A percentile compares a stretch with the other conserved stretches of the same genome.
Evolutionary conservation across 805 yeast genomes (phyloP).

Genomic region (Monosporozyma servazzii): DNA sequence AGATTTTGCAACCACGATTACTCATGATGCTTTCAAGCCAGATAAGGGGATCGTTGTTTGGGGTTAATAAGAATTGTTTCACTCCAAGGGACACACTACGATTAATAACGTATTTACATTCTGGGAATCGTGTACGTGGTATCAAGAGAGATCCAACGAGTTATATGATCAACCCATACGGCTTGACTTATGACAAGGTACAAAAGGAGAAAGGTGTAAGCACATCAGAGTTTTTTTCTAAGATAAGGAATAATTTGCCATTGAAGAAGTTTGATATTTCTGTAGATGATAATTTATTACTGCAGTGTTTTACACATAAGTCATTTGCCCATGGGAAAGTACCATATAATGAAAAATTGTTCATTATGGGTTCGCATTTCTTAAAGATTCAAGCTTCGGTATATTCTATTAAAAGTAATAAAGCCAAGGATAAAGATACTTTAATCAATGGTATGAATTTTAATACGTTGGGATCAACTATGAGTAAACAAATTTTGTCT

Average conservation of each 20-base stretch:
- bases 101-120: slow-evolving; percentile 33
- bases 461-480: slow-evolving; percentile 49
- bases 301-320: slow-evolving; percentile 87
- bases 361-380: slow-evolving; percentile 60
- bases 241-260: slow-evolving; percentile 17
- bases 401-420: slow-evolving; percentile 28
- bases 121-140: slow-evolving; percentile 54
- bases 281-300: slow-evolving; percentile 50
- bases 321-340: slow-evolving; percentile 86
- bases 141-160: slow-evolving; percentile 62
- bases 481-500: slow-evolving; percentile 43
- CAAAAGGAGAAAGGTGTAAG: slow-evolving; percentile 39
- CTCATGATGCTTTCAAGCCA: neutral
- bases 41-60: neutral
- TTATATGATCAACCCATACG: slow-evolving; percentile 40
- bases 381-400: slow-evolving; percentile 37
- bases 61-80: neutral
- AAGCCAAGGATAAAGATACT: neutral
- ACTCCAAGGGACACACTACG: slow-evolving; percentile 13
- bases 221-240: neutral
- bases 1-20: neutral
- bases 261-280: slow-evolving; percentile 22
- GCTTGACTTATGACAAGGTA: slow-evolving; percentile 41
- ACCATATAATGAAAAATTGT: slow-evolving; percentile 82
- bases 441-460: slow-evolving; percentile 41